phyloP scores from a whole-genome alignment of 2,329 filamentous ascomycete species.

The Aspergillus cejpii region DNA sequence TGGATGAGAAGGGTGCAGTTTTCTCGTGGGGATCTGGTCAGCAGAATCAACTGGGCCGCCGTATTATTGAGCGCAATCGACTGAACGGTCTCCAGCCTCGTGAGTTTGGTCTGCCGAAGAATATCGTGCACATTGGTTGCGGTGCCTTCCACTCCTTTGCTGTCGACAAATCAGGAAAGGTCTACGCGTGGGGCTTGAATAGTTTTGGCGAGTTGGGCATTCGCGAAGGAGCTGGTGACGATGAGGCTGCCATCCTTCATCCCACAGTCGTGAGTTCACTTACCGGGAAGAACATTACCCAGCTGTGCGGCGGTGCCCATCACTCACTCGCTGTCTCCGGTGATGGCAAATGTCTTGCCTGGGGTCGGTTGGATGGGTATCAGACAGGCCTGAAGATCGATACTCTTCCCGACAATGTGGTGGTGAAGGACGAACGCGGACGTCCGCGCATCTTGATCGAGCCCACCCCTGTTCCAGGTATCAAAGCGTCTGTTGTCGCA shows the following conservation, averaged over 20 bases:
- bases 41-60: conserved; percentile 63
- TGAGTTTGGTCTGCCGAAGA: conserved; percentile 52
- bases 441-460: conserved; percentile 65
- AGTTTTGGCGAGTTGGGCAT: conserved; percentile 76
- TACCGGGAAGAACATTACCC: conserved; percentile 55
- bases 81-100: conserved; percentile 50
- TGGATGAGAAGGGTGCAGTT: conserved; percentile 54
- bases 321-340: conserved; percentile 59
- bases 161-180: conserved; percentile 59
- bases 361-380: conserved; percentile 55
- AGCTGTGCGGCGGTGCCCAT: conserved; percentile 66
- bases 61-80: conserved; percentile 54
- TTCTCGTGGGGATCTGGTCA: conserved; percentile 61
- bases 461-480: conserved; percentile 56
- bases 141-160: conserved; percentile 80
- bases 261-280: conserved; percentile 63
- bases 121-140: conserved; percentile 56
- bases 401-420: conserved; percentile 51
- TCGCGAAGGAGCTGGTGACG: conserved; percentile 56
- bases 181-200: conserved; percentile 81
- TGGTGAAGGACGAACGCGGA: conserved; percentile 58
- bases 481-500: conserved; percentile 53
- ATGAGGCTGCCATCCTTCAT: conserved; percentile 64
- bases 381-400: conserved; percentile 56
- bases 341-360: conserved; percentile 51